These are phyloP conservation scores for Calycina herbarum DNA, from an alignment of 2,329 filamentous ascomycete species.

Conservation along the genomic window DNA sequence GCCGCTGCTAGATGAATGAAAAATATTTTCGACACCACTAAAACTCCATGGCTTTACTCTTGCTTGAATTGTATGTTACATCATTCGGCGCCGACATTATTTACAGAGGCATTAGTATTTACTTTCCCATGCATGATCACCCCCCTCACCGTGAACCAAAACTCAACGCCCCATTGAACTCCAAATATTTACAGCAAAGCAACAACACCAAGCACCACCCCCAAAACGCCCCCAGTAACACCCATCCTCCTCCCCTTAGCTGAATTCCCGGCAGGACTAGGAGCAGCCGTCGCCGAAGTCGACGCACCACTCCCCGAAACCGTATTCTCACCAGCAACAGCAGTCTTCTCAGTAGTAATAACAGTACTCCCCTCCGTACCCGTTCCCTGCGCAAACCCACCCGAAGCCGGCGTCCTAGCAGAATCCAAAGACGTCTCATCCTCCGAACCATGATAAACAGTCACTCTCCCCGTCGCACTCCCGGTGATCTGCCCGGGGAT, in stretches of 20 bases:
- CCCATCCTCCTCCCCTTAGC: neutral
- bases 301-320: neutral
- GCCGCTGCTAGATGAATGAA: too few relatives aligned
- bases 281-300: too few relatives aligned
- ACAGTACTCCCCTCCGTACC: conserved; percentile 4
- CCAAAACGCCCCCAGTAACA: neutral
- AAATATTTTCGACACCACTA: too few relatives aligned
- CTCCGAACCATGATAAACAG: neutral
- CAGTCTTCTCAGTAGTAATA: conserved; percentile 9
- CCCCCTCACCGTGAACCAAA: too few relatives aligned
- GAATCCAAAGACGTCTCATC: too few relatives aligned
- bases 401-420: conserved; percentile 5
- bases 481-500: conserved; percentile 46
- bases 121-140: too few relatives aligned
- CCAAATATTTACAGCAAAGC: conserved; percentile 1
- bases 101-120: too few relatives aligned
- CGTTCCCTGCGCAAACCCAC: too few relatives aligned
- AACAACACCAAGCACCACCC: neutral
- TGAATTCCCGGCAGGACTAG: neutral
- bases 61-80: too few relatives aligned
- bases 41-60: too few relatives aligned
- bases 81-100: too few relatives aligned
- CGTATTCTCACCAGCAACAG: neutral
- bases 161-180: too few relatives aligned
- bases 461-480: conserved; percentile 37